Evolutionary conservation across 257 asterid species (phyloP).

Genomic region (Nicotiana paniculata): DNA sequence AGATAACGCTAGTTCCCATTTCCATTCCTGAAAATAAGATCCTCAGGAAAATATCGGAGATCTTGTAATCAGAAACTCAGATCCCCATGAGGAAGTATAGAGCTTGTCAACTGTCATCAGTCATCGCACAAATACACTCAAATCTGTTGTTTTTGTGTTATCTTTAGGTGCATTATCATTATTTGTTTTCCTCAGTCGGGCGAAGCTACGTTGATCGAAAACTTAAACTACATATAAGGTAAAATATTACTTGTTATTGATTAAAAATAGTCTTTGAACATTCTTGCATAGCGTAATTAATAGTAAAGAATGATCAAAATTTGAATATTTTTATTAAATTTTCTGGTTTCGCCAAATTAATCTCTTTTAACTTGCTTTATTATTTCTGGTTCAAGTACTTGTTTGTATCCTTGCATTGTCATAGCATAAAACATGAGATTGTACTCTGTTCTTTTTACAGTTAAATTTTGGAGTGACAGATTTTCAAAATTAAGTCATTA

Average conservation of each 20-base stretch:
- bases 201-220: too few relatives aligned
- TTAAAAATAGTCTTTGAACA: too few relatives aligned
- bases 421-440: not conserved
- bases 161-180: not conserved
- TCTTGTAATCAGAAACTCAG: slow-evolving; percentile 7
- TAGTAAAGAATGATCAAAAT: too few relatives aligned
- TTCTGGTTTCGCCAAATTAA: not conserved
- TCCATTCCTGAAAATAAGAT: not conserved
- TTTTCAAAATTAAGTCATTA: not conserved
- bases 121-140: not conserved
- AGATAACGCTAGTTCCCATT: not conserved
- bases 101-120: not conserved
- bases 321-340: too few relatives aligned
- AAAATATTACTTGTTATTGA: too few relatives aligned
- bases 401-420: not conserved
- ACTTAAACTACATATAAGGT: too few relatives aligned
- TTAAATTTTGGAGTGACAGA: not conserved
- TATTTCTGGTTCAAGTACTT: not conserved
- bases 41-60: not conserved
- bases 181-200: not conserved
- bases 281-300: too few relatives aligned
- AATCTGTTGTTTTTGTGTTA: not conserved
- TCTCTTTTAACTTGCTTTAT: not conserved
- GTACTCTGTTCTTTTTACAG: not conserved
- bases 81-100: not conserved